Percentiles rank a stretch among this genome's conserved stretches.
Evolutionary conservation across 140 eudicot species (phyloP).

Genomic region (Bidens hawaiensis): DNA sequence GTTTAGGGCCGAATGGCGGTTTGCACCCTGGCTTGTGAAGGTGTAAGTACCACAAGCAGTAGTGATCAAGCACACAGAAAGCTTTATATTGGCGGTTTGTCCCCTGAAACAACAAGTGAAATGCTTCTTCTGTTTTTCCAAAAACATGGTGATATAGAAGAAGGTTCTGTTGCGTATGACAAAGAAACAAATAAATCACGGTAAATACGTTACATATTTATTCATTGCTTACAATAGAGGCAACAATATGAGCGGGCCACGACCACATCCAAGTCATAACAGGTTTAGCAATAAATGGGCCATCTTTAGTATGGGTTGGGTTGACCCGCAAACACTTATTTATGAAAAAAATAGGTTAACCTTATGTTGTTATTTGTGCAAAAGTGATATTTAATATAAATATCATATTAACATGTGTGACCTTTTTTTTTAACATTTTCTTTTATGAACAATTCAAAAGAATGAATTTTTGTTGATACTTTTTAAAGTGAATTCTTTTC

Average conservation of each 20-base stretch:
- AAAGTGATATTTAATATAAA: too few species aligned
- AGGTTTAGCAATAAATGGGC: background rate
- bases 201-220: slow-evolving; percentile 20
- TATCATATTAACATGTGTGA: background rate
- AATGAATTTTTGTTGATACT: slow-evolving; percentile 4
- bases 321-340: background rate
- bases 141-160: slow-evolving; percentile 66
- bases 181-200: slow-evolving; percentile 67
- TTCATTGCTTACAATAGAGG: background rate
- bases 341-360: background rate
- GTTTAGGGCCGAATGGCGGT: slow-evolving; percentile 70
- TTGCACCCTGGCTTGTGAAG: slow-evolving; percentile 68
- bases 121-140: slow-evolving; percentile 45
- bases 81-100: slow-evolving; percentile 61
- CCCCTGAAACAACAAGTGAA: slow-evolving; percentile 68
- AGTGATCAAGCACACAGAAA: slow-evolving; percentile 72
- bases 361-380: background rate
- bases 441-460: background rate
- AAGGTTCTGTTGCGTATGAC: too few species aligned
- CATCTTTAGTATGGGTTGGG: background rate
- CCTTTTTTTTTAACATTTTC: background rate
- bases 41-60: slow-evolving; percentile 33
- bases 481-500: background rate
- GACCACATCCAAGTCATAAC: background rate
- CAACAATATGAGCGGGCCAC: background rate